These are phyloP conservation scores for Drosera spatulata DNA, from an alignment of 179 eudicot species.

Conservation along the genomic window DNA sequence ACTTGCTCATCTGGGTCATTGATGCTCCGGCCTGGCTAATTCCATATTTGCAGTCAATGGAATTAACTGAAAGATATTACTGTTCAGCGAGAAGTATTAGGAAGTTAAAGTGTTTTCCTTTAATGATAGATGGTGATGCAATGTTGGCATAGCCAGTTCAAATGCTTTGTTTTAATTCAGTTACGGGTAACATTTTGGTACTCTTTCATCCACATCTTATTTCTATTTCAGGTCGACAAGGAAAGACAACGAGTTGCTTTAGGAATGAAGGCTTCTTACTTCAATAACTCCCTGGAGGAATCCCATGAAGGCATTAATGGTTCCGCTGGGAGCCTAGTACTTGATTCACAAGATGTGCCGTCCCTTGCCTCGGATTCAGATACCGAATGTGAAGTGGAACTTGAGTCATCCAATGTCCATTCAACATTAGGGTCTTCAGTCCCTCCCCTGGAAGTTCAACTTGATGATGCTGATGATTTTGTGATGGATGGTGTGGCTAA, in stretches of 20 bases:
- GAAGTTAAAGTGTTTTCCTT: no score
- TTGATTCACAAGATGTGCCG: constrained; percentile 6
- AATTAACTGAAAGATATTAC: no score
- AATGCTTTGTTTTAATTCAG: no score
- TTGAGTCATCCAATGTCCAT: constrained; percentile 32
- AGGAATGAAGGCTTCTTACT: constrained; percentile 75
- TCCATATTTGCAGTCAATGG: no score
- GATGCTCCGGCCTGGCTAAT: no score
- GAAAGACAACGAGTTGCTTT: constrained; percentile 70
- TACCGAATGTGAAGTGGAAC: constrained; percentile 22
- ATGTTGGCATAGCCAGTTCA: no score
- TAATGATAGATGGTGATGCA: no score
- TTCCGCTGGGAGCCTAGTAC: constrained; percentile 8
- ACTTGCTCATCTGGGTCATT: no score
- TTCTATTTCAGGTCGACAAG: constrained; percentile 41
- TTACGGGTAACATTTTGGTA: no score
- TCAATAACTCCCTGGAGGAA: constrained; percentile 20
- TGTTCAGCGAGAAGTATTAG: no score
- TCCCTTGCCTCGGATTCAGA: constrained; percentile 12
- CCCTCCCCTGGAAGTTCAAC: constrained; percentile 70
- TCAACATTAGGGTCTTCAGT: constrained; percentile 70
- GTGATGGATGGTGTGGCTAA: constrained; percentile 14
- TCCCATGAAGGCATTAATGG: constrained; percentile 20
- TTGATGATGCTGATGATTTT: constrained; percentile 61
- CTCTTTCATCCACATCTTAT: no score